Conservation (phyloP, 495 filamentous ascomycete species). For the Gamarada debralockiae region DNA sequence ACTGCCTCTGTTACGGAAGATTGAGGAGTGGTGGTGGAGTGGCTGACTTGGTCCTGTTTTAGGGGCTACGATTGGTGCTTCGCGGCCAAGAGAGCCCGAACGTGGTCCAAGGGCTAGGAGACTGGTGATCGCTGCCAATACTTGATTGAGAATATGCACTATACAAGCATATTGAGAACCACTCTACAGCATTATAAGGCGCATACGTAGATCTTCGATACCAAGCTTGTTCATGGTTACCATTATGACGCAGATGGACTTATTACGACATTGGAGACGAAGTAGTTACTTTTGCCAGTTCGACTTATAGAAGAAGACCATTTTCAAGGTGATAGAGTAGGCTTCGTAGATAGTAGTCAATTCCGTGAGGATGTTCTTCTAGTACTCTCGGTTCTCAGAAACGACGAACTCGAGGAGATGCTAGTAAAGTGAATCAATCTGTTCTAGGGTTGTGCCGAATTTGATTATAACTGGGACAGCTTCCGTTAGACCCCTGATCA, state of each 20-base stretch:
- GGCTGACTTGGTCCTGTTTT: not conserved
- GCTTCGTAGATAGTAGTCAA: constrained; percentile 60
- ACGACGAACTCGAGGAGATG: constrained; percentile 80
- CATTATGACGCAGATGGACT: constrained; percentile 94
- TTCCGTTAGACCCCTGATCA: constrained; percentile 87
- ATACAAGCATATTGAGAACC: constrained; percentile 43
- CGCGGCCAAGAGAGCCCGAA: constrained; percentile 17
- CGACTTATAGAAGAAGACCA: constrained; percentile 97
- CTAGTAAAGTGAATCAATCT: constrained; percentile 79
- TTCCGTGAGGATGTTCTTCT: constrained; percentile 86
- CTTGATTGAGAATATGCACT: constrained; percentile 18
- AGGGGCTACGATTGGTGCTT: constrained; percentile 46
- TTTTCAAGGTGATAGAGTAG: constrained; percentile 74
- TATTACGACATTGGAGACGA: constrained; percentile 88
- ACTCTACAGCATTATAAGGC: constrained; percentile 55
- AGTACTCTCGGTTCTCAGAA: constrained; percentile 88
- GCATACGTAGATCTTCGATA: constrained; percentile 80
- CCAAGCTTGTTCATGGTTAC: constrained; percentile 74
- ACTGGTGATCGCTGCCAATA: not conserved
- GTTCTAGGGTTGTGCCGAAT: constrained; percentile 82
- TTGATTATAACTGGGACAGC: constrained; percentile 79
- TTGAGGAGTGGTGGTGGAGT: constrained; percentile 37
- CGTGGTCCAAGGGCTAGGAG: constrained; percentile 16
- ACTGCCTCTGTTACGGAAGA: constrained; percentile 45
- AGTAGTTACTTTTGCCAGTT: constrained; percentile 88